Percentiles rank a stretch among this genome's conserved stretches.
These are phyloP conservation scores for Macrolepiota albuminosa DNA, from an alignment of 768 basidiomycete genomes.

Conservation along the genomic window DNA sequence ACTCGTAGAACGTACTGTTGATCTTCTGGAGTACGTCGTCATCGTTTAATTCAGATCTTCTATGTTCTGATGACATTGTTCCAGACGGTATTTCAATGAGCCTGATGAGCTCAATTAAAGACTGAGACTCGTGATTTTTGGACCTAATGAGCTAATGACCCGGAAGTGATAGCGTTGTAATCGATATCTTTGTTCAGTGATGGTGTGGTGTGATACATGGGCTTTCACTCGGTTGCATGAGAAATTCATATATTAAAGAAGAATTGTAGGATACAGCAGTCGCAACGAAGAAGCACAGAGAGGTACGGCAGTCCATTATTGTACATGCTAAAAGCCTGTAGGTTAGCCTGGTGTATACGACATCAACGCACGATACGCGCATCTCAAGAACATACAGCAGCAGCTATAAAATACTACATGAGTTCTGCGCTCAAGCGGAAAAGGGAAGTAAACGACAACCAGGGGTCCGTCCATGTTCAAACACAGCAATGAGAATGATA, in stretches of 20 bases:
- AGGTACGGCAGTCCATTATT: neutral
- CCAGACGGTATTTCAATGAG: neutral
- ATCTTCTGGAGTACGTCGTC: neutral
- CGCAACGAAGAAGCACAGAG: neutral
- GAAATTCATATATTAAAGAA: neutral
- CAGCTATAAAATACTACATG: neutral
- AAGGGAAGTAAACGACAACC: neutral
- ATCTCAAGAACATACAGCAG: neutral
- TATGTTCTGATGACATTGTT: neutral
- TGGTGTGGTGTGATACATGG: neutral
- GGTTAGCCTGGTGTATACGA: constrained; percentile 1
- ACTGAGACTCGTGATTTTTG: neutral
- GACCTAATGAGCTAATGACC: neutral
- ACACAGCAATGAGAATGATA: neutral
- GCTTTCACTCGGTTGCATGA: neutral
- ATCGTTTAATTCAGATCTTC: neutral
- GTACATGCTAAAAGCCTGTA: constrained; percentile 1
- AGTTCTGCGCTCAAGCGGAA: neutral
- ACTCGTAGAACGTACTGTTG: neutral
- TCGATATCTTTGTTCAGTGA: neutral
- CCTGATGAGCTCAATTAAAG: neutral
- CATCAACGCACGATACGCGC: neutral
- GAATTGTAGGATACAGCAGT: neutral
- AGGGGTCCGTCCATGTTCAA: neutral
- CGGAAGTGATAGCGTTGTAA: neutral